These are phyloP conservation scores for Globisporangium uncinulatum DNA, from an alignment of 352 stramenopile species.

Conservation along the genomic window DNA sequence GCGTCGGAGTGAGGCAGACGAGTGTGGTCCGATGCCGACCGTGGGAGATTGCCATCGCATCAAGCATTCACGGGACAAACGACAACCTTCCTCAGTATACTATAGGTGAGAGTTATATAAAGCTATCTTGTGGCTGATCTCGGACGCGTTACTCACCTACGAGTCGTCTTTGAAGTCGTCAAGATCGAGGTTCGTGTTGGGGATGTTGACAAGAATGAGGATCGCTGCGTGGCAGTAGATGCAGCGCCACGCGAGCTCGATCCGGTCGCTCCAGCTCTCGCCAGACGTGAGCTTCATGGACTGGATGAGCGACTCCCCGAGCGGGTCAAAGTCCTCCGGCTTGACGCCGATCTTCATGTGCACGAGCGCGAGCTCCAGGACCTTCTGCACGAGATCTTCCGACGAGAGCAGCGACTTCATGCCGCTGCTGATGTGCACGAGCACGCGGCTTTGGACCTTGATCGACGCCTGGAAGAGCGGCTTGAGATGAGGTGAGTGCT, in stretches of 20 bases:
- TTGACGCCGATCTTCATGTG: conserved; percentile 71
- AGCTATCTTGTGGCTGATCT: neutral
- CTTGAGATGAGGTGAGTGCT: conserved; percentile 51
- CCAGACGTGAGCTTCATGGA: conserved; percentile 49
- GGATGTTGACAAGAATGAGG: conserved; percentile 62
- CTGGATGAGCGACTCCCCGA: conserved; percentile 53
- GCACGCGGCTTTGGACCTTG: conserved; percentile 54
- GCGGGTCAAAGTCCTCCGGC: conserved; percentile 52
- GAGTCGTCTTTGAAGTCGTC: conserved; percentile 20
- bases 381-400: conserved; percentile 51
- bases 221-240: conserved; percentile 61
- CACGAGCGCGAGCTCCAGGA: conserved; percentile 46
- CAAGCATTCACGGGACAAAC: too few species aligned
- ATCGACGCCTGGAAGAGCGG: conserved; percentile 53
- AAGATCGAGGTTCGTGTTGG: conserved; percentile 39
- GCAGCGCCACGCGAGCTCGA: conserved; percentile 43
- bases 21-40: too few species aligned
- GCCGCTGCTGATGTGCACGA: conserved; percentile 56
- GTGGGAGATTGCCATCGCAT: neutral
- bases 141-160: neutral
- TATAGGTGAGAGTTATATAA: neutral
- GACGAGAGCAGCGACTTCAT: conserved; percentile 56
- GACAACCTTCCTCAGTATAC: neutral
- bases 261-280: conserved; percentile 37
- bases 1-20: neutral